Conservation (phyloP, 495 filamentous ascomycete species). For the Lophium mytilinum region DNA sequence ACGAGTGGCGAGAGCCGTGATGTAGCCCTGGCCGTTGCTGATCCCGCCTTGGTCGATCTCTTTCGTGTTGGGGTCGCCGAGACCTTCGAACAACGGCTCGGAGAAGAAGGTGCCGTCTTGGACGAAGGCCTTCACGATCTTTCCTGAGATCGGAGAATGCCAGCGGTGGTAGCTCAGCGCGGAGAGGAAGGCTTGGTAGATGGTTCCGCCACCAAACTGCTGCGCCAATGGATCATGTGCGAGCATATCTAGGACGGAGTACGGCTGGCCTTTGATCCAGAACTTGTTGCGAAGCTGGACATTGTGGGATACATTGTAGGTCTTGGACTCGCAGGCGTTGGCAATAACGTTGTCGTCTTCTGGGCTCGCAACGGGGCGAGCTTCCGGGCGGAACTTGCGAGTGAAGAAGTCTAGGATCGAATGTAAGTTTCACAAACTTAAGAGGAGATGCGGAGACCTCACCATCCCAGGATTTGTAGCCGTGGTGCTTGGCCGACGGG, state of each 20-base stretch:
- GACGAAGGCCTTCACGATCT: slow-evolving; percentile 21
- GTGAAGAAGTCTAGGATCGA: slow-evolving; percentile 54
- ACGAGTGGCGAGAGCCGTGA: slow-evolving; percentile 50
- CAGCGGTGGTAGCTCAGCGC: slow-evolving; percentile 31
- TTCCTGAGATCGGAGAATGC: slow-evolving; percentile 29
- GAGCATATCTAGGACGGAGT: slow-evolving; percentile 28
- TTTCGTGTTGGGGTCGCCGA: slow-evolving; percentile 27
- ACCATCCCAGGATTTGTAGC: slow-evolving; percentile 62
- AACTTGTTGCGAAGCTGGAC: slow-evolving; percentile 47
- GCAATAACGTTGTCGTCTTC: slow-evolving; percentile 48
- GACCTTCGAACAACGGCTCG: slow-evolving; percentile 50
- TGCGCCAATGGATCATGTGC: slow-evolving; percentile 18
- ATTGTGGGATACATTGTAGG: slow-evolving; percentile 38
- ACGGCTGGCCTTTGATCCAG: slow-evolving; percentile 60
- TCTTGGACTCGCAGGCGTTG: slow-evolving; percentile 59
- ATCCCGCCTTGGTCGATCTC: slow-evolving; percentile 35
- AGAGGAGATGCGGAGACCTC: no score
- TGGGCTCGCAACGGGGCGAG: slow-evolving; percentile 49
- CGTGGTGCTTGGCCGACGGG: slow-evolving; percentile 42
- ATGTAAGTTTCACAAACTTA: no score
- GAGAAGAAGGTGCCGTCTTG: slow-evolving; percentile 58
- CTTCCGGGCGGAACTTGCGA: slow-evolving; percentile 43
- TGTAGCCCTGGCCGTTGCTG: slow-evolving; percentile 43
- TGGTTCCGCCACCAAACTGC: slow-evolving; percentile 27
- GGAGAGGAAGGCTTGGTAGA: slow-evolving; percentile 31